A percentile compares a stretch with the other conserved stretches of the same genome.
phyloP scores from a whole-genome alignment of 2,329 filamentous ascomycete species.

The Pseudogymnoascus verrucosus region DNA sequence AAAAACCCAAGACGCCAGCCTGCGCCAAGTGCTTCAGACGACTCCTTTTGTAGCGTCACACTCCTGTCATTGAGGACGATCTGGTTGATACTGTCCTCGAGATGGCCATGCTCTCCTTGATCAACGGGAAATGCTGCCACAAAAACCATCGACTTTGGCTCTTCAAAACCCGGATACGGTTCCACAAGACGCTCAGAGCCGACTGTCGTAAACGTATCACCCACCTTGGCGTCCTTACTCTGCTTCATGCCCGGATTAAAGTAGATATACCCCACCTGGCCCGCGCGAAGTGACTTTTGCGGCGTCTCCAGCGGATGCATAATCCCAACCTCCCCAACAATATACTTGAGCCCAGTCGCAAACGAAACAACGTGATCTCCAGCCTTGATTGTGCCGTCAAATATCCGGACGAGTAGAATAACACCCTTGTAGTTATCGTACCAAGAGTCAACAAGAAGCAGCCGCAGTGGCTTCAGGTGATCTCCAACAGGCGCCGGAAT shows the following conservation, averaged over 20 bases:
- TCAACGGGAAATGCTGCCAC: conserved; percentile 94
- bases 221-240: conserved; percentile 90
- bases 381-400: conserved; percentile 74
- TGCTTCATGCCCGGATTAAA: conserved; percentile 99
- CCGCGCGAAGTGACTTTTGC: conserved; percentile 72
- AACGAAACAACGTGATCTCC: conserved; percentile 85
- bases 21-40: conserved; percentile 84
- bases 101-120: conserved; percentile 73
- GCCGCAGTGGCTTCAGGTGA: conserved; percentile 60
- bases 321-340: conserved; percentile 91
- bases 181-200: conserved; percentile 69
- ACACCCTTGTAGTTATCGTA: conserved; percentile 96
- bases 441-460: conserved; percentile 95
- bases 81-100: conserved; percentile 91
- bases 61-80: conserved; percentile 91
- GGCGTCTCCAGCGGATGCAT: conserved; percentile 86
- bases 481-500: conserved; percentile 77
- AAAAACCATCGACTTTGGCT: conserved; percentile 98
- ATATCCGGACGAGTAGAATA: conserved; percentile 80
- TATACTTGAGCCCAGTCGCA: conserved; percentile 82
- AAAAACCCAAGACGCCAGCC: conserved; percentile 93
- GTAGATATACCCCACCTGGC: conserved; percentile 91
- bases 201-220: conserved; percentile 84
- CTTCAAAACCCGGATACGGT: conserved; percentile 85
- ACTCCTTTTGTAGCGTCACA: conserved; percentile 88